Evolutionary conservation across 169 alveolate species (phyloP), one percentile per base, ranked within the genome.

Genomic region (Plasmodium blacklocki): DNA sequence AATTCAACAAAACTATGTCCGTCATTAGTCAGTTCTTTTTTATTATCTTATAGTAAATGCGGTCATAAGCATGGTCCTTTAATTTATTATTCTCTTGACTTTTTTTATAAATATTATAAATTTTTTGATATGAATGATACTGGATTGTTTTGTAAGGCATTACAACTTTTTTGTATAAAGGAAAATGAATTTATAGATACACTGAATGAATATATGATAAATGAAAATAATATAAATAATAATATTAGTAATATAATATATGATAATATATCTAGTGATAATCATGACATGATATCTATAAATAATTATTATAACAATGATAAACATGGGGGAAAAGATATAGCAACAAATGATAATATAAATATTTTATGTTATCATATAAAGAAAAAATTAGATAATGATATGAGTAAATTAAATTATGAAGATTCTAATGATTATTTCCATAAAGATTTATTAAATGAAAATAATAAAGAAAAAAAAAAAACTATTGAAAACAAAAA

Each of bases 21-120:
- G 8, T 75, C 88, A 43, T 94, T 94, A 58, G 89, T 94, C 3
- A 93, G 95, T 29, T 92, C 91, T 47, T 67, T 94, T 72, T 50
- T 91, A 18, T 91, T 88, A 43, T 89, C 96, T n/a, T 94, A 80
- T 66, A 94, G 92, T 59, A 68, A 93, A 62, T 91, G 93, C 8
- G 52, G 60, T 67, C 96, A 94, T 73, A 88, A 91, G 21, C 95
- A 94, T 90, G 96, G 95, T 14, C 89, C 95, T 32, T 70, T 94
- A 62, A 85, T 94, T 89, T 90, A 85, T 71, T 94, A 88, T 73
- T 88, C 95, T 54, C 86, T 86, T 29, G 66, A 86, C 71, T 86
- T 86, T 60, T 86, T 86, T 86, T 86, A 86, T 72, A 86, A 86
- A 71, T 86, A 72, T 71, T 21, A 56, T 52, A 70, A 21, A 14